Conservation (phyloP, 768 basidiomycete species). For the Zangia roseola region DNA sequence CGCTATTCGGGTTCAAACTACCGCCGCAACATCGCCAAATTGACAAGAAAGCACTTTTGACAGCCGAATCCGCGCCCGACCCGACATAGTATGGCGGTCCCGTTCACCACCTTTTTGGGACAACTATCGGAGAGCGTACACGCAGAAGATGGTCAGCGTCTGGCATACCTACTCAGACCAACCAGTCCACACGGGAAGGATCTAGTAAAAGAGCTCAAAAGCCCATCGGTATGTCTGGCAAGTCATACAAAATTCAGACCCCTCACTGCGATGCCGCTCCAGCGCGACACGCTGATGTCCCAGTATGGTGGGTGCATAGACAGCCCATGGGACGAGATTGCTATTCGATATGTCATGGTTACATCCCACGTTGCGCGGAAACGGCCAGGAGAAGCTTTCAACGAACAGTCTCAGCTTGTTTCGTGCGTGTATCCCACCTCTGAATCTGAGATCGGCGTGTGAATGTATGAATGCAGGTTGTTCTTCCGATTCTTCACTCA, state of each 20-base stretch:
- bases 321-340: constrained; percentile 83
- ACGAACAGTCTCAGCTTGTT: constrained; percentile 73
- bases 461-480: constrained; percentile 39
- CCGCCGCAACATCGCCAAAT: neutral
- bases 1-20: too few species aligned
- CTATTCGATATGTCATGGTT: constrained; percentile 77
- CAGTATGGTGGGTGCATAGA: constrained; percentile 59
- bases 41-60: neutral
- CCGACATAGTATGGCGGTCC: constrained; percentile 32
- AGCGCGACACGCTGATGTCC: constrained; percentile 19
- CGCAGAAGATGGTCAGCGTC: constrained; percentile 62
- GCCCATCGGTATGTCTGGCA: constrained; percentile 40
- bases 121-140: constrained; percentile 61
- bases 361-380: constrained; percentile 69
- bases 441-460: neutral
- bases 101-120: constrained; percentile 58
- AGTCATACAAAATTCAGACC: neutral
- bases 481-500: constrained; percentile 80
- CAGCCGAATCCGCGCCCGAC: neutral
- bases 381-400: constrained; percentile 71
- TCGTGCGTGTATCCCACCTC: constrained; percentile 51
- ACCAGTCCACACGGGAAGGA: constrained; percentile 78
- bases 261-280: constrained; percentile 37
- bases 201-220: constrained; percentile 68
- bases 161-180: constrained; percentile 74